phyloP scores from a whole-genome alignment of 1,139 yeast species.

The Blastobotrys proliferans region DNA sequence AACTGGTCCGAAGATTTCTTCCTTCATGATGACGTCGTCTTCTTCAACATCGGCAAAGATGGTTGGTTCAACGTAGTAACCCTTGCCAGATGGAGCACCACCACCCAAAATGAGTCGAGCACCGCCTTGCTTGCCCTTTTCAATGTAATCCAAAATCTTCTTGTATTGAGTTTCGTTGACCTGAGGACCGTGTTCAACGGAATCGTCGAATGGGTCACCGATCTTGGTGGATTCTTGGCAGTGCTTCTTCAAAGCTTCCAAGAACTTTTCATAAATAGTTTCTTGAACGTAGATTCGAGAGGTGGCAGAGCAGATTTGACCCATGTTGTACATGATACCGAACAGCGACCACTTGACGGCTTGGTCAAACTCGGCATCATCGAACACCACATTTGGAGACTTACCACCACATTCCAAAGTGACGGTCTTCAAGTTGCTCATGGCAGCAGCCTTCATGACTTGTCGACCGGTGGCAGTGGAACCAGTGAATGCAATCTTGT shows the following conservation, averaged over 20 bases:
- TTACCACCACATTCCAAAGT: constrained; percentile 85
- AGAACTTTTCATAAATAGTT: constrained; percentile 61
- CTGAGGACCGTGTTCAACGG: constrained; percentile 72
- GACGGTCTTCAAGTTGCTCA: constrained; percentile 67
- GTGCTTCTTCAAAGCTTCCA: constrained; percentile 54
- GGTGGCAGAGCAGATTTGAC: constrained; percentile 86
- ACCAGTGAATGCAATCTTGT: constrained; percentile 81
- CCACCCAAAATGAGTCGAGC: constrained; percentile 61
- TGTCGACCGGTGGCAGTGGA: constrained; percentile 71
- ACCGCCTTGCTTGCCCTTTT: constrained; percentile 66
- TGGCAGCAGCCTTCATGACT: constrained; percentile 66
- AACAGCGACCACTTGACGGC: constrained; percentile 56
- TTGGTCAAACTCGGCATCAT: constrained; percentile 62
- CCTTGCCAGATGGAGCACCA: constrained; percentile 63
- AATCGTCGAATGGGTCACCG: constrained; percentile 39
- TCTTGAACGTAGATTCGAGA: constrained; percentile 79
- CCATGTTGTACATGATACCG: constrained; percentile 75
- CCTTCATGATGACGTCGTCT: constrained; percentile 59
- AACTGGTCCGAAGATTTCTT: constrained; percentile 85
- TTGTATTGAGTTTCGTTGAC: constrained; percentile 66
- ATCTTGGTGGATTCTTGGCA: constrained; percentile 39
- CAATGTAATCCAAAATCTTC: constrained; percentile 62
- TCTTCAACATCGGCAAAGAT: constrained; percentile 62
- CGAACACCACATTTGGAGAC: constrained; percentile 73
- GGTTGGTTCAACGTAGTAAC: constrained; percentile 66